Base-by-base conservation (phyloP, 2,329 filamentous ascomycete genomes). In the Fusarium agapanthi region DNA sequence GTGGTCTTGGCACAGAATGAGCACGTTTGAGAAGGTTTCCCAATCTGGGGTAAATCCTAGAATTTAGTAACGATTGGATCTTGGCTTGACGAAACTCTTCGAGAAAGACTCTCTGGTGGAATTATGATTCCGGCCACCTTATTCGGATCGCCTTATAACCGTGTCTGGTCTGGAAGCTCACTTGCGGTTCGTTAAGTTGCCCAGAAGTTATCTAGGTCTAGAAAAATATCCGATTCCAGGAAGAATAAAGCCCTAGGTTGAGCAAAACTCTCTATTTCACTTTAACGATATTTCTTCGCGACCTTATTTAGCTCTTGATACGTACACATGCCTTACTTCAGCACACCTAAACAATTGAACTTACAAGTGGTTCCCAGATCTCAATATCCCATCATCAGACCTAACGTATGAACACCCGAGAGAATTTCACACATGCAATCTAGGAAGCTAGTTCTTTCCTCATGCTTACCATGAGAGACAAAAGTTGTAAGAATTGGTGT, bases 1-100 rank as follows among this genome's bases (percentile, higher is more conserved):
- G 37, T 51, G 24, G 44, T 61, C 54, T 50, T 65, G 61, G 57
- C 57, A 60, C 41, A 22, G 41, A 24, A 24, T 60, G 59, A 66
- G 63, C 63, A 66, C 37, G 48, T 66, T 66, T 66, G 63, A 66
- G 59, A 64, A 64, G 47, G 60, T 66, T 66, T 64, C 50, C 57
- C 22, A 15, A 30, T 30, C 28, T 34, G 24, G 20, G 18, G 15
- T 18, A 34, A 11, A 55, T 22, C 18, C 34, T 40, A 32, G 16
- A 26, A 20, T 14, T n/a, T 20, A 10, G n/a, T n/a, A 45, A n/a
- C 43, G 37, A 55, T 34, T 56, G 47, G n/a, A 34, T 43, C 47
- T 35, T 54, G 35, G 7, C 30, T n/a, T 13, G 18, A 5, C 26
- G 7, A 35, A 11, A 15, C 8, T 35, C n/a, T 34, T 35, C 9